These are phyloP conservation scores for Barnettozyma californica DNA, from an alignment of 805 yeast species.

Conservation along the genomic window DNA sequence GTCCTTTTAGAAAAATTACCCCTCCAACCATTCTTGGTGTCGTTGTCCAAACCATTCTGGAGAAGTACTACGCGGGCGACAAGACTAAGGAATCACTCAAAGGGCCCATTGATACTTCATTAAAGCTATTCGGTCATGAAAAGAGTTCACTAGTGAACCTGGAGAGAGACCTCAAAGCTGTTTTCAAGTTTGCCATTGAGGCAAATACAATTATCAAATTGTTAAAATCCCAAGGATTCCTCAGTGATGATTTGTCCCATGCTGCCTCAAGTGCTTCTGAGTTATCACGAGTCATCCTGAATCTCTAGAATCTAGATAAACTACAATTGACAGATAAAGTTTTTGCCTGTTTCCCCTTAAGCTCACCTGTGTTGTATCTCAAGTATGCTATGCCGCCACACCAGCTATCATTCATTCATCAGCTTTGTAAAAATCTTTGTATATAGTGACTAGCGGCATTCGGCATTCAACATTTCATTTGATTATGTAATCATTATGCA, in stretches of 20 bases:
- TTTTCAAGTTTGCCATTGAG: constrained; percentile 8
- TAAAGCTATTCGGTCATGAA: constrained; percentile 6
- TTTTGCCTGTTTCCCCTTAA: background rate
- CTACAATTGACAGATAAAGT: background rate
- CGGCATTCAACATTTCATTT: background rate
- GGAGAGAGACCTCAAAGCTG: background rate
- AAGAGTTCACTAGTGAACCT: constrained; percentile 5
- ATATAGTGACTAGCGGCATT: too few species aligned
- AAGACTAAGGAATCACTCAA: background rate
- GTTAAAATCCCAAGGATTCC: constrained; percentile 3
- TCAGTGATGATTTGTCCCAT: constrained; percentile 2
- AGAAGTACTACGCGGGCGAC: constrained; percentile 9
- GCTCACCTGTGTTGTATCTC: background rate
- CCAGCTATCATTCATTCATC: too few species aligned
- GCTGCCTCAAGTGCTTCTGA: constrained; percentile 5
- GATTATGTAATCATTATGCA: background rate
- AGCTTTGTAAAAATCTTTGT: too few species aligned
- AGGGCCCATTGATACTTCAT: background rate
- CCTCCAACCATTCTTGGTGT: constrained; percentile 65
- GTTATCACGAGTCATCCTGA: background rate
- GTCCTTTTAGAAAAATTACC: constrained; percentile 56
- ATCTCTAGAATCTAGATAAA: background rate
- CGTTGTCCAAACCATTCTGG: constrained; percentile 40
- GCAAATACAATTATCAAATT: constrained; percentile 5
- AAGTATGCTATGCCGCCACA: too few species aligned